Evolutionary conservation across 1,284 basidiomycete genomes (phyloP), one percentile per base, ranked within the genome.

Genomic region (Pisolithus thermaeus): DNA sequence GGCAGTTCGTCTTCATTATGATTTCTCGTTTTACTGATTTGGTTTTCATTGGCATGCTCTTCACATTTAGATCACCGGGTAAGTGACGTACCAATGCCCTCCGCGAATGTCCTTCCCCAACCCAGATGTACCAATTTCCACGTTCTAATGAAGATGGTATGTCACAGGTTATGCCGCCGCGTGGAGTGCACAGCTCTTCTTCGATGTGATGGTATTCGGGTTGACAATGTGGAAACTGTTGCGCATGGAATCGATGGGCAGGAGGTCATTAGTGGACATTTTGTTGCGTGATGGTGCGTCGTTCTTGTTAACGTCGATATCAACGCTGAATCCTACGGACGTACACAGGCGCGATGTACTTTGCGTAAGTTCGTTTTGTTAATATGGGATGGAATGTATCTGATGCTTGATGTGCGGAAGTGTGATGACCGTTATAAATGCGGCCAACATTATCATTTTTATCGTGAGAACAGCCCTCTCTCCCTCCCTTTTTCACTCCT

Each of bases 281-380:
- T 27, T 59, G 16, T 37, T 62, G 9, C 53, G 56, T 16, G 59
- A 61, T 7, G 59, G 60, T 61, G 22, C 38, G 54, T 52, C 23
- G 30, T n/a, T 25, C n/a, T 25, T 0, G 35, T 12, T 11, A 22
- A 22, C 7, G 23, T 23, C 35, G 2, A 32, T 37, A 12, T 36
- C 28, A 27, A 45, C 28, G 25, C 35, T 52, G 25, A 27, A 43
- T 25, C 18, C 7, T 22, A 22, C 30, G 9, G 32, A 4, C 8
- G 40, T 25, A 23, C 12, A 6, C 32, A 61, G 59, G 60, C 28
- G 30, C 49, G 4, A 37, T 57, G 35, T 62, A 60, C 38, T 62
- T 61, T 48, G 53, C 49, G 60, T 62, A 11, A 40, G 54, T 14
- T 14, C 23, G 14, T 28, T 16, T 20, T 3, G 12, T n/a, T 44